Evolutionary conservation across 2,329 filamentous ascomycete species (phyloP), one percentile per base, ranked within the genome.

Genomic region (Fusarium siculi): DNA sequence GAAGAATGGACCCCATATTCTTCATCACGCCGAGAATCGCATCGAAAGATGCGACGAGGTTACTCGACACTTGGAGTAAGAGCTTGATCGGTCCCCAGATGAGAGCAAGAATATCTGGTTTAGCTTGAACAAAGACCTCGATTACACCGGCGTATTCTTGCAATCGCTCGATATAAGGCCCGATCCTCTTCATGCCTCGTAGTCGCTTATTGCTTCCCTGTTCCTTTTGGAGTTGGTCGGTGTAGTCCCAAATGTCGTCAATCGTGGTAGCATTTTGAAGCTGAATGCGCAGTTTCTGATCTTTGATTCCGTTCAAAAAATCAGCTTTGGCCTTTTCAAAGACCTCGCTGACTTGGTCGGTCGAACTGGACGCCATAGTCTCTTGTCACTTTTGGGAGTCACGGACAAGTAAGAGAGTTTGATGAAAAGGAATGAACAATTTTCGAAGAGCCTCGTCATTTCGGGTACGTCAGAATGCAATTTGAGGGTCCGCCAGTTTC

Each of bases 51-150:
- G 39, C 21, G 2, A 21, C 23, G 9, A 68, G 11, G 1, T 46
- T 64, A 19, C 67, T 68, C 7, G 50, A 40, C 7, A 36, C 15
- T 8, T 49, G 56, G 0, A 58, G 44, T 10, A 72, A 47, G 0
- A 73, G 37, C 16, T 63, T 69, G 3, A 73, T 63, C 1, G 70
- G 68, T 0, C 70, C 68, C 65, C 70, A 73, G 18, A 73, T 60
- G 4, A 69, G 57, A 19, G 53, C 49, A 4, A 73, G 1, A 2
- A 73, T 55, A 14, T 73, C 70, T 0, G 70, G 64, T 1, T 73
- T 66, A 0, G 6, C 61, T 23, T 69, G 61, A 2, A 59, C 54
- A 23, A 72, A 73, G 2, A 39, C 34, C 2, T 72, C 70, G 10
- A 73, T 53, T 3, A 43, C 52, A 0, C 47, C 42, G 0, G 59